Evolutionary conservation across 345 rosid species (phyloP).

Genomic region (Linum usitatissimum): DNA sequence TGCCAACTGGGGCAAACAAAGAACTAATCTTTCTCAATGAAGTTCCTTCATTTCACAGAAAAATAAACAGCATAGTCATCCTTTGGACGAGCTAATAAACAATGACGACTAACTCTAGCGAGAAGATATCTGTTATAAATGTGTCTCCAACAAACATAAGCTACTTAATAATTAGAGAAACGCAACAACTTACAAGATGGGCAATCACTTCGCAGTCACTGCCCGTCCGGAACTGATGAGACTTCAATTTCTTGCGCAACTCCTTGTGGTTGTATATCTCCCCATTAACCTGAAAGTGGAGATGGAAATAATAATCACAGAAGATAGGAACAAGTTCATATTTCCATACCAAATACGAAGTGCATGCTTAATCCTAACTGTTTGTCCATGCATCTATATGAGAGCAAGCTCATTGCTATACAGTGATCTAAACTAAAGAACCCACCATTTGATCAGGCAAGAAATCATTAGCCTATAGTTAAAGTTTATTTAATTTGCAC

Average conservation of each 20-base stretch:
- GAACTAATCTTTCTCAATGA: background rate
- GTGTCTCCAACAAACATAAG: background rate
- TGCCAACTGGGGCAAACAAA: background rate
- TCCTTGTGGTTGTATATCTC: slow-evolving; percentile 75
- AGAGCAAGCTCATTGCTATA: too few relatives aligned
- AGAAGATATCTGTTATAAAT: background rate
- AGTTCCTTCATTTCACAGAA: background rate
- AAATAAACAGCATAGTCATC: background rate
- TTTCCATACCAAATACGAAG: too few relatives aligned
- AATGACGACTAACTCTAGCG: background rate
- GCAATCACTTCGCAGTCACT: slow-evolving; percentile 91
- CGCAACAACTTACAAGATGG: slow-evolving; percentile 55
- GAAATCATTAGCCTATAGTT: too few relatives aligned
- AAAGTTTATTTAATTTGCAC: too few relatives aligned
- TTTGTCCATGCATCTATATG: too few relatives aligned
- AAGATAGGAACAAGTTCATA: background rate
- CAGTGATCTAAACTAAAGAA: too few relatives aligned
- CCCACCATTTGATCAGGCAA: too few relatives aligned
- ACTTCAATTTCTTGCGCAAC: slow-evolving; percentile 41
- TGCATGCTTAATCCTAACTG: too few relatives aligned
- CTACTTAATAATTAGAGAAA: background rate
- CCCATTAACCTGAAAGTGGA: slow-evolving; percentile 53
- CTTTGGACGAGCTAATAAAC: background rate
- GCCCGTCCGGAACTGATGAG: slow-evolving; percentile 65
- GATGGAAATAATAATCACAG: too few relatives aligned